phyloP scores from a whole-genome alignment of 148 eudicot genomes.

The Rhododendron ovatum region DNA sequence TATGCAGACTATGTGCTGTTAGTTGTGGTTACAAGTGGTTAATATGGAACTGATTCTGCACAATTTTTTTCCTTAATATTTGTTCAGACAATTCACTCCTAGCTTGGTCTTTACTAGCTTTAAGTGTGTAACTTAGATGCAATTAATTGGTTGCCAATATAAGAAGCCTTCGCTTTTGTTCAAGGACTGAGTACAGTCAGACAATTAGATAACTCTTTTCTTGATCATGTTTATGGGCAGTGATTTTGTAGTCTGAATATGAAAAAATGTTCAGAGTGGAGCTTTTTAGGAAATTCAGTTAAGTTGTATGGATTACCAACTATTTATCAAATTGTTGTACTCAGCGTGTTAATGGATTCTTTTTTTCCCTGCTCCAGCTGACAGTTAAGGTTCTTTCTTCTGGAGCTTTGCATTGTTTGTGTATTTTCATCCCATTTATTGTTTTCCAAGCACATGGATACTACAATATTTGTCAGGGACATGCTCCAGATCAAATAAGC shows the following conservation, averaged over 20 bases:
- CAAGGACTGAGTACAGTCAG: not conserved
- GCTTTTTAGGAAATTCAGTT: not conserved
- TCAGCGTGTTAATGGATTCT: not conserved
- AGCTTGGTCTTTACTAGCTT: not conserved
- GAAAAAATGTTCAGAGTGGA: not conserved
- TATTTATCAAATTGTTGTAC: not conserved
- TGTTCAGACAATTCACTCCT: not conserved
- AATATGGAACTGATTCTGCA: not conserved
- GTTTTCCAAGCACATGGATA: conserved; percentile 91
- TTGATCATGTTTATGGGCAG: not conserved
- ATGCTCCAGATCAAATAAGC: conserved; percentile 47
- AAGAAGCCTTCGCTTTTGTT: not conserved
- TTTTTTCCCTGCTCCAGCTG: conserved; percentile 35
- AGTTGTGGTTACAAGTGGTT: not conserved
- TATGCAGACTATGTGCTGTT: not conserved
- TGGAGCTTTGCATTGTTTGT: conserved; percentile 53
- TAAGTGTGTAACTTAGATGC: not conserved
- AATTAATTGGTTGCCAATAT: not conserved
- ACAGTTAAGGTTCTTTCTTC: conserved; percentile 48
- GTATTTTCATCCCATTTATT: conserved; percentile 59
- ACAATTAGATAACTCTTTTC: not conserved
- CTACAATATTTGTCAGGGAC: conserved; percentile 61
- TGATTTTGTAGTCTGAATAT: not conserved
- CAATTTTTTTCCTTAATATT: not conserved
- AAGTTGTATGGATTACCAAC: not conserved